Evolutionary conservation across 176 grass and related monocot species (phyloP).

Genomic region (Poa annua): DNA sequence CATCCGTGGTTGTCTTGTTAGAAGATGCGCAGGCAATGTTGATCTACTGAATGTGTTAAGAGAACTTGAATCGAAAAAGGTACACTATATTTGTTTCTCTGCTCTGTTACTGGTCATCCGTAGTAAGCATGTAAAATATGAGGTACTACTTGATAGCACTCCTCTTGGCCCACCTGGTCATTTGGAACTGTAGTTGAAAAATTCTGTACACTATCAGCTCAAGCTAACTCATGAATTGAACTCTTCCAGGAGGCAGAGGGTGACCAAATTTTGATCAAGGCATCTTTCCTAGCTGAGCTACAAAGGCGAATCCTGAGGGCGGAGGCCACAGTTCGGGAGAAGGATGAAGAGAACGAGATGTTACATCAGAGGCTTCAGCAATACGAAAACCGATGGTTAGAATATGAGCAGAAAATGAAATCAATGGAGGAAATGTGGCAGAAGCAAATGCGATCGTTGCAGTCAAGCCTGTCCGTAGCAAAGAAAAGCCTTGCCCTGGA

Average conservation of each 20-base stretch:
- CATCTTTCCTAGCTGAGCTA: conserved; percentile 81
- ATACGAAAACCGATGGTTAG: conserved; percentile 82
- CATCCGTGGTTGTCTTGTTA: conserved; percentile 78
- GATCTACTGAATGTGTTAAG: conserved; percentile 65
- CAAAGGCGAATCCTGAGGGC: conserved; percentile 80
- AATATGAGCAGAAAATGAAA: conserved; percentile 98
- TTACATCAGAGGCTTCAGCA: conserved; percentile 83
- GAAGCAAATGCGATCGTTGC: conserved; percentile 90
- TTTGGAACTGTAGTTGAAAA: not conserved
- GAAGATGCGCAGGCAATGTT: conserved; percentile 76
- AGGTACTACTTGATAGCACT: not conserved
- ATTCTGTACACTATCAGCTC: not conserved
- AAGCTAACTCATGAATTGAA: not conserved
- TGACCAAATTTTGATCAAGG: conserved; percentile 81
- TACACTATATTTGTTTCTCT: conserved; percentile 28
- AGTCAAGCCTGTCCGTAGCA: conserved; percentile 79
- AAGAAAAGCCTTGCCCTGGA: conserved; percentile 89
- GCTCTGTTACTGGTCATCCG: not conserved
- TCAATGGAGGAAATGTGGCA: conserved; percentile 99
- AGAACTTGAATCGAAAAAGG: conserved; percentile 70
- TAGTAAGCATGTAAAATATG: conserved; percentile 5
- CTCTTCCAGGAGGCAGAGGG: conserved; percentile 65
- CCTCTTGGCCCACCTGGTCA: not conserved
- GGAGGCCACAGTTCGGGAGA: conserved; percentile 67
- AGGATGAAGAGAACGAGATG: conserved; percentile 93